A percentile compares a stretch with the other conserved stretches of the same genome.
phyloP scores from a whole-genome alignment of 352 stramenopile species.

The Globisporangium nodosum region DNA sequence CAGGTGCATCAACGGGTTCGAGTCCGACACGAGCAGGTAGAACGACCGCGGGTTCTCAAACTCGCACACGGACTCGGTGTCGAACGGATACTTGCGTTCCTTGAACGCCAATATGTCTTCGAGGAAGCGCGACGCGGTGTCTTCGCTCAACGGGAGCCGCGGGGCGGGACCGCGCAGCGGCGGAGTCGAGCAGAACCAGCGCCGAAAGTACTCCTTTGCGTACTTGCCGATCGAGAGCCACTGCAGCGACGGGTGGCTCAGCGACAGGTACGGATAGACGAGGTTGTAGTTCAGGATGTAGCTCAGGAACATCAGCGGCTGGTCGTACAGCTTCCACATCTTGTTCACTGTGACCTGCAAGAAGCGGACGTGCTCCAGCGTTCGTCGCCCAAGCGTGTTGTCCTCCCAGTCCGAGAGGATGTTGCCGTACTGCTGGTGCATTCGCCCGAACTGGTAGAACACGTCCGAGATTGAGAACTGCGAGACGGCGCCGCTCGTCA shows the following conservation, averaged over 20 bases:
- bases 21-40: constrained; percentile 74
- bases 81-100: constrained; percentile 72
- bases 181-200: constrained; percentile 49
- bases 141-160: constrained; percentile 33
- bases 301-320: constrained; percentile 59
- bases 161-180: not conserved
- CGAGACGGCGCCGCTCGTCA: constrained; percentile 26
- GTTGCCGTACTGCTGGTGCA: constrained; percentile 65
- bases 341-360: constrained; percentile 53
- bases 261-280: constrained; percentile 33
- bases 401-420: constrained; percentile 74
- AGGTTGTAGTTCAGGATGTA: constrained; percentile 80
- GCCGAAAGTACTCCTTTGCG: constrained; percentile 66
- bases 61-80: constrained; percentile 63
- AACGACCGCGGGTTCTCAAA: constrained; percentile 73
- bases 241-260: constrained; percentile 47
- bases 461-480: constrained; percentile 61
- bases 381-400: constrained; percentile 33
- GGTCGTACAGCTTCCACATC: constrained; percentile 75
- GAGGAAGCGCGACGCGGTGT: constrained; percentile 56
- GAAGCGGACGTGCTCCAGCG: constrained; percentile 50
- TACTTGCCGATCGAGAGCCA: constrained; percentile 76
- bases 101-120: constrained; percentile 73
- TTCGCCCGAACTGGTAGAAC: constrained; percentile 74
- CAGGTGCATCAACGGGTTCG: constrained; percentile 67